Evolutionary conservation across 108 stramenopile genomes (phyloP).

Genomic region (Phaeodactylum tricornutum): DNA sequence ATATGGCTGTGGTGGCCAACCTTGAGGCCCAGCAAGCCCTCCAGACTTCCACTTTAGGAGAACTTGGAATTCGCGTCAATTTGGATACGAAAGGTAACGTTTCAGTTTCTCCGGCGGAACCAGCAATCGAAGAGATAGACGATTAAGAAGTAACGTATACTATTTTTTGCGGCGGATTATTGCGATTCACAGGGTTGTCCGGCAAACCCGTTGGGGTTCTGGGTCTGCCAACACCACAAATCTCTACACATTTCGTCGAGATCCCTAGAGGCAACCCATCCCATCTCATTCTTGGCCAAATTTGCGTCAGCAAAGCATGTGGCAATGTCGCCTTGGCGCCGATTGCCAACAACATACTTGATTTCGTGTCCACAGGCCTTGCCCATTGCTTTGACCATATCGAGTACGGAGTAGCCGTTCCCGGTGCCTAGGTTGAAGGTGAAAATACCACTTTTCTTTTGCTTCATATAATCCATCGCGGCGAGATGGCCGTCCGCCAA

Average conservation of each 20-base stretch:
- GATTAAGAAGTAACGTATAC: no score
- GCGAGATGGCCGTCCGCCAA: constrained; percentile 91
- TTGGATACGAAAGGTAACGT: constrained; percentile 65
- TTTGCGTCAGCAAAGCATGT: constrained; percentile 91
- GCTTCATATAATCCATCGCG: constrained; percentile 73
- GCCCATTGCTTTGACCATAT: constrained; percentile 93
- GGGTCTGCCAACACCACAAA: constrained; percentile 94
- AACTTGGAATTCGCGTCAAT: constrained; percentile 53
- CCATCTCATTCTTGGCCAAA: constrained; percentile 85
- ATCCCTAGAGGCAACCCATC: constrained; percentile 86
- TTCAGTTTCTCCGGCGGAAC: no score
- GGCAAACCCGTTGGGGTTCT: constrained; percentile 91
- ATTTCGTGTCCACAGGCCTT: constrained; percentile 87
- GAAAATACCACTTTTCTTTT: constrained; percentile 29
- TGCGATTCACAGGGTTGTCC: no score
- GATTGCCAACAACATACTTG: constrained; percentile 78
- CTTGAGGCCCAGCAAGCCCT: constrained; percentile 64
- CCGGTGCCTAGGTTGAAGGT: constrained; percentile 98
- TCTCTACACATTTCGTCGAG: constrained; percentile 95
- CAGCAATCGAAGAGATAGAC: no score
- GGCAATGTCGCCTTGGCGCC: constrained; percentile 93
- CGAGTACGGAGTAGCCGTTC: constrained; percentile 84
- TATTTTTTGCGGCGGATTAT: no score
- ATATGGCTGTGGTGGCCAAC: constrained; percentile 44
- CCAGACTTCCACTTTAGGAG: constrained; percentile 46